Conservation (phyloP, 2,329 filamentous ascomycete genomes). For the Arthrobotrys conoides region DNA sequence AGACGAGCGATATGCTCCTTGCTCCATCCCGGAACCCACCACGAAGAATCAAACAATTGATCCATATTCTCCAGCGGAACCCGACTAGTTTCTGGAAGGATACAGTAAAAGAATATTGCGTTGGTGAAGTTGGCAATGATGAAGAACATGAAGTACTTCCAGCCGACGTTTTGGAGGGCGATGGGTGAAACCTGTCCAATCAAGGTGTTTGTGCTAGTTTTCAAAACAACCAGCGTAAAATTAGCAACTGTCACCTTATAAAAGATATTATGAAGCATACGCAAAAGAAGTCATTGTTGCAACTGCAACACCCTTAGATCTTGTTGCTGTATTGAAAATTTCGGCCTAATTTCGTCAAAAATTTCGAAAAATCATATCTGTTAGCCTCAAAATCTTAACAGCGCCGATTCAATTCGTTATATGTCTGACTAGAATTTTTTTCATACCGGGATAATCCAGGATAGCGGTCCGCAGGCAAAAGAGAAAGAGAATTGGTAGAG, state of each 20-base stretch:
- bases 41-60: constrained; percentile 76
- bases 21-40: constrained; percentile 74
- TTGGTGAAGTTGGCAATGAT: constrained; percentile 78
- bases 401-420: no score
- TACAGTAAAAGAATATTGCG: constrained; percentile 77
- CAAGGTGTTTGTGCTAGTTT: constrained; percentile 71
- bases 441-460: constrained; percentile 71
- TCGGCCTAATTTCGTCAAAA: constrained; percentile 72
- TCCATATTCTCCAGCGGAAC: constrained; percentile 79
- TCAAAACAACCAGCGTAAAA: neutral
- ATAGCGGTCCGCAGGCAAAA: constrained; percentile 78
- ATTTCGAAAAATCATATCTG: no score
- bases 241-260: neutral
- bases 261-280: constrained; percentile 9
- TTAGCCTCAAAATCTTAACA: no score
- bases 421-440: neutral
- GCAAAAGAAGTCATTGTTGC: constrained; percentile 81
- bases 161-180: constrained; percentile 69
- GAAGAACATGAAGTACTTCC: constrained; percentile 73
- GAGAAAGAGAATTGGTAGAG: constrained; percentile 84
- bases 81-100: constrained; percentile 77
- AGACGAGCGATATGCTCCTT: constrained; percentile 68
- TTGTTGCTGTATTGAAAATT: constrained; percentile 82
- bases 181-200: constrained; percentile 78
- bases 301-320: constrained; percentile 81